phyloP scores from a whole-genome alignment of 2,329 filamentous ascomycete genomes.

The Fusarium bactridioides region DNA sequence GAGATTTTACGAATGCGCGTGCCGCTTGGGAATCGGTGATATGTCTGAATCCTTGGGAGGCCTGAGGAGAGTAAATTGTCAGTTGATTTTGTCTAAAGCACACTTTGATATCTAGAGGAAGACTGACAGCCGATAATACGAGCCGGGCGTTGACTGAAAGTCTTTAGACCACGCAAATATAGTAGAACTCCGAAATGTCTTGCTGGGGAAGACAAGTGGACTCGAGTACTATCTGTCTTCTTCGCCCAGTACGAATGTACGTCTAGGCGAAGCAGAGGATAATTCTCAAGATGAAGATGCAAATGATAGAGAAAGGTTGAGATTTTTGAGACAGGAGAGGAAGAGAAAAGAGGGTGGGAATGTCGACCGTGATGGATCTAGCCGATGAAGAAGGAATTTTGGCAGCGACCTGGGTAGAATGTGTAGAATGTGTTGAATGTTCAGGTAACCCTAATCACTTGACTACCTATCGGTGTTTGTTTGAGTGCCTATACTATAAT shows the following conservation, averaged over 20 bases:
- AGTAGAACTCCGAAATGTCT: background rate
- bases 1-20: background rate
- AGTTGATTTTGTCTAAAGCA: background rate
- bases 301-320: background rate
- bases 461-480: no score
- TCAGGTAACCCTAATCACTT: no score
- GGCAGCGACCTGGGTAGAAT: no score
- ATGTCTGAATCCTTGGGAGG: rapidly evolving
- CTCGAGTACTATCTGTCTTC: background rate
- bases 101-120: background rate
- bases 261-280: background rate
- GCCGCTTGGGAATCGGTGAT: background rate
- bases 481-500: no score
- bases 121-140: rapidly evolving
- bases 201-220: background rate
- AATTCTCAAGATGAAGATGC: background rate
- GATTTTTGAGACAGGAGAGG: background rate
- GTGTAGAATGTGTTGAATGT: no score
- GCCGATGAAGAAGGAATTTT: background rate
- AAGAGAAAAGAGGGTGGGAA: background rate
- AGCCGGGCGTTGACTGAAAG: background rate
- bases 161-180: background rate
- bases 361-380: background rate
- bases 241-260: background rate
- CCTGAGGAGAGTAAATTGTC: background rate